Evolutionary conservation across 257 asterid species (phyloP).

Genomic region (Capsicum pubescens): DNA sequence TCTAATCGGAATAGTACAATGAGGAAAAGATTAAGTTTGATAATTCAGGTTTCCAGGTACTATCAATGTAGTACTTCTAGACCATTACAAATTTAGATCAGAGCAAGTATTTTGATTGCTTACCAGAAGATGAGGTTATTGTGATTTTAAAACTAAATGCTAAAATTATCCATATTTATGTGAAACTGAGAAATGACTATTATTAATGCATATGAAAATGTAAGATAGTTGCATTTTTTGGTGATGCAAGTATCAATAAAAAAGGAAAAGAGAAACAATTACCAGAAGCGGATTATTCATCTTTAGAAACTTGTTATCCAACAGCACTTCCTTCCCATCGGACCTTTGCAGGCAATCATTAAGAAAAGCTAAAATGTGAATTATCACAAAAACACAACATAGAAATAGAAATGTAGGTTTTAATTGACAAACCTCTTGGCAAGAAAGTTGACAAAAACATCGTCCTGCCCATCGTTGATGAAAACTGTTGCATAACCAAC

Average conservation of each 20-base stretch:
- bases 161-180: neutral
- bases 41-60: neutral
- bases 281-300: constrained; percentile 82
- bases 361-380: neutral
- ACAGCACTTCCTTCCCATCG: constrained; percentile 78
- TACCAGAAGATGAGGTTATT: neutral
- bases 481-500: no score
- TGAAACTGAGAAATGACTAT: neutral
- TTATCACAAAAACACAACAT: no score
- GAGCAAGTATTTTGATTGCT: no score
- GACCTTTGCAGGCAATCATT: constrained; percentile 56
- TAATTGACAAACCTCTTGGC: no score
- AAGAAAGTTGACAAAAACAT: no score
- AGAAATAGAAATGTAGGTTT: no score
- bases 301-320: constrained; percentile 90
- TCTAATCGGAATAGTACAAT: neutral
- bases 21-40: constrained; percentile 10
- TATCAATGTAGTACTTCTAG: constrained; percentile 2
- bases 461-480: no score
- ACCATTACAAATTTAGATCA: neutral
- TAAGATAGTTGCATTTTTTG: neutral
- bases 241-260: neutral
- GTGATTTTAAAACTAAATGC: neutral
- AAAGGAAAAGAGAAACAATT: constrained; percentile 34
- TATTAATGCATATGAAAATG: constrained; percentile 6